Percentiles rank a stretch among this genome's conserved stretches.
Conservation (phyloP, 2,329 filamentous ascomycete species). For the Sporothrix protearum region DNA sequence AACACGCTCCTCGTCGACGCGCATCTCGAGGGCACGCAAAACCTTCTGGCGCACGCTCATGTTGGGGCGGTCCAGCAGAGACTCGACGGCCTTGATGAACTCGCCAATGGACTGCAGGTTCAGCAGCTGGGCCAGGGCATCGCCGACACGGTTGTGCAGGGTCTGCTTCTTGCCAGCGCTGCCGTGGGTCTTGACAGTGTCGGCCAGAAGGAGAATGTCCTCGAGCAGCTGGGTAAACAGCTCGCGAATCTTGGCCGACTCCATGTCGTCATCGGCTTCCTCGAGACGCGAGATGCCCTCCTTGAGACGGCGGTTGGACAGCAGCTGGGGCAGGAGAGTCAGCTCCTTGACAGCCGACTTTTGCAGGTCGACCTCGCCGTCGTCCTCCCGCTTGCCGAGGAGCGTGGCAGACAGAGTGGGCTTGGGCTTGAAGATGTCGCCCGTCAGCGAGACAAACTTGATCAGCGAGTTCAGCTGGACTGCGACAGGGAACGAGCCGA, state of each 20-base stretch:
- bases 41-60: constrained; percentile 75
- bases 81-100: constrained; percentile 84
- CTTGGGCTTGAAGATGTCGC: constrained; percentile 72
- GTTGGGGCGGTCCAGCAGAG: constrained; percentile 71
- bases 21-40: constrained; percentile 72
- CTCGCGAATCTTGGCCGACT: constrained; percentile 61
- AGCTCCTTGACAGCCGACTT: constrained; percentile 54
- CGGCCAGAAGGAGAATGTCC: constrained; percentile 62
- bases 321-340: constrained; percentile 54
- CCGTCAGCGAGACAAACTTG: constrained; percentile 70
- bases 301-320: constrained; percentile 56
- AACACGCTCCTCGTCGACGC: constrained; percentile 69
- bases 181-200: constrained; percentile 51
- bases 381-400: constrained; percentile 55
- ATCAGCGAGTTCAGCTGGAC: constrained; percentile 75
- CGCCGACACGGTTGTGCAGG: constrained; percentile 59
- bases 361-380: constrained; percentile 44
- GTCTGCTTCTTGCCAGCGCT: constrained; percentile 36
- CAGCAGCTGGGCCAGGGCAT: constrained; percentile 74
- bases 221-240: constrained; percentile 68
- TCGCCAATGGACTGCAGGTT: constrained; percentile 80
- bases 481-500: constrained; percentile 67
- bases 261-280: constrained; percentile 62
- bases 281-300: constrained; percentile 54
- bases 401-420: constrained; percentile 69